Base-by-base conservation (phyloP, 1,284 basidiomycete species). In the Sanghuangporus weigelae region DNA sequence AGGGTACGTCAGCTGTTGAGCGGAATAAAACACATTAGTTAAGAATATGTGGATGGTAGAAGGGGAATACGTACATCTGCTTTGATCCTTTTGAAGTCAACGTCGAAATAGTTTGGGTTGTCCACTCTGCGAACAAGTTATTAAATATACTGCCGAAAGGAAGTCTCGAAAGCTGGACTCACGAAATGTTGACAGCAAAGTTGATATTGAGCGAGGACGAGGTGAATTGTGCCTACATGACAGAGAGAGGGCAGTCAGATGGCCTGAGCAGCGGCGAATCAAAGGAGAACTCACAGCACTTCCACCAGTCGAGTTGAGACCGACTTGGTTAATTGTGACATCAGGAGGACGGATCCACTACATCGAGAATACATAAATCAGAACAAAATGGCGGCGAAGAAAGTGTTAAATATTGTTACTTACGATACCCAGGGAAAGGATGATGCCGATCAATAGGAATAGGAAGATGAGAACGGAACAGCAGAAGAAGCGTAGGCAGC, bases 21-120 rank as follows among this genome's bases (percentile, higher is more conserved):
- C 1, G 7, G 23, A 21, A 46, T 38, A 31, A 16, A 19, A 49
- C 54, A 53, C 31, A 21, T 35, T 44, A 48, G 14, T n/a, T 40
- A 56, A 54, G 11, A 60, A 39, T 4, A 42, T 23, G 19, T 35
- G 49, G n/a, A 36, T 2, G 26, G 26, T 31, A 31, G 14, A 49
- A 36, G 51, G 10, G 12, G 40, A 36, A 40, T 31, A 66, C 71
- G 55, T 63, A 89, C 86, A 56, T 87, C 76, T 5, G 89, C 90
- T 49, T 82, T 79, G 69, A 95, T 86, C 62, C 84, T 79, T 63
- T 83, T 82, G 73, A 96, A 85, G 58, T 82, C 79, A 23, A 91
- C 89, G 12, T 81, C 76, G 74, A 96, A 95, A 78, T 87, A 95
- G 73, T 95, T 95, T 39, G 93, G 94, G 72, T 96, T 96, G 69